These are phyloP conservation scores for Erodium maritimum DNA, from an alignment of 345 rosid species.

Conservation along the genomic window DNA sequence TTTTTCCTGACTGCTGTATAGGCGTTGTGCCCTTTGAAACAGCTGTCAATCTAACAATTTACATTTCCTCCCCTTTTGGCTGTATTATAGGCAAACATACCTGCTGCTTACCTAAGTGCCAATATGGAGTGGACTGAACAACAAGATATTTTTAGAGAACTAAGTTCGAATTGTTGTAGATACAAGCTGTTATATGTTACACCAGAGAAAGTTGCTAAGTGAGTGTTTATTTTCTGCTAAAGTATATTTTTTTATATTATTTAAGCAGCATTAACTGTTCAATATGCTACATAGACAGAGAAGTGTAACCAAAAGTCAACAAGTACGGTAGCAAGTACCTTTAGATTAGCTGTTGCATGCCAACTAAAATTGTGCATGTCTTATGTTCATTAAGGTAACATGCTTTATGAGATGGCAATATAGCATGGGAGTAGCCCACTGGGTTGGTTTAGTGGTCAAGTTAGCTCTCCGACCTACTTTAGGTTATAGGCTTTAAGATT, in stretches of 20 bases:
- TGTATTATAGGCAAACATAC: constrained; percentile 63
- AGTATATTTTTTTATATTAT: background rate
- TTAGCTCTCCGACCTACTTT: no score
- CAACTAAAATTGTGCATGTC: background rate
- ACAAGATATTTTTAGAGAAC: constrained; percentile 81
- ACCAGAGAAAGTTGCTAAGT: constrained; percentile 98
- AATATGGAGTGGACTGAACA: constrained; percentile 94
- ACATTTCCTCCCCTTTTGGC: constrained; percentile 3
- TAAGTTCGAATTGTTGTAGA: constrained; percentile 63
- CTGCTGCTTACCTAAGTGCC: constrained; percentile 87
- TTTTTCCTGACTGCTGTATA: constrained; percentile 2
- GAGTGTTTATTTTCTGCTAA: constrained; percentile 21
- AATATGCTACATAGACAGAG: background rate
- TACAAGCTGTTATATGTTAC: constrained; percentile 87
- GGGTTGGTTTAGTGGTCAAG: no score
- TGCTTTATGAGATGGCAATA: background rate
- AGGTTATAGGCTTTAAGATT: no score
- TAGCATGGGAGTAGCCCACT: no score
- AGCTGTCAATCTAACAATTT: background rate
- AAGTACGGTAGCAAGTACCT: background rate
- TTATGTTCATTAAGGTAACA: background rate
- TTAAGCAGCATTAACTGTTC: background rate
- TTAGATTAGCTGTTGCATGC: background rate
- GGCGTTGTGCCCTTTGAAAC: background rate
- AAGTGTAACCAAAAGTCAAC: background rate